A percentile compares a stretch with the other conserved stretches of the same genome.
Conservation (phyloP, 192 early-diverging fungal species). For the Dissophora globulifera region DNA sequence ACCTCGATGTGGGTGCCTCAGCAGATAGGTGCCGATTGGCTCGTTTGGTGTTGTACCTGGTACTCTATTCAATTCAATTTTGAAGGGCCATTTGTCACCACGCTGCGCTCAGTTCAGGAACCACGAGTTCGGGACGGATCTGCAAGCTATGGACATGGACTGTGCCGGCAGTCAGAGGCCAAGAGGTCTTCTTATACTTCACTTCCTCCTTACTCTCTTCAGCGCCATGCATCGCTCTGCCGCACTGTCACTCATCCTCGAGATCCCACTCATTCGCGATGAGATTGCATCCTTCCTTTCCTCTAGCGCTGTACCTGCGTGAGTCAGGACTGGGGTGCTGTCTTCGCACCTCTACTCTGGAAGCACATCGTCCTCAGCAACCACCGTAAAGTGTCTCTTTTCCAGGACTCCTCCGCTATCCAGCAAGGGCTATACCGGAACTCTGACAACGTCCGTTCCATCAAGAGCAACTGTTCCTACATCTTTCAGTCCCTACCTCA, state of each 20-base stretch:
- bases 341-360: conserved; percentile 23
- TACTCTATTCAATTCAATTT: not conserved
- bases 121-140: too few species aligned
- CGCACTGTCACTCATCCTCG: not conserved
- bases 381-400: not conserved
- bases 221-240: not conserved
- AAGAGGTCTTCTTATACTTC: too few species aligned
- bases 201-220: not conserved
- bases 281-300: conserved; percentile 17
- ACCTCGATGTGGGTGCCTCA: too few species aligned
- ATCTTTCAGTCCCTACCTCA: conserved; percentile 4
- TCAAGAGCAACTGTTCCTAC: conserved; percentile 13
- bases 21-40: too few species aligned
- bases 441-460: conserved; percentile 1
- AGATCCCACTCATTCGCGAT: conserved; percentile 21
- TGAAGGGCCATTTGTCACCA: conserved; percentile 16
- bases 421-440: conserved; percentile 16
- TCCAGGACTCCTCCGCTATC: not conserved
- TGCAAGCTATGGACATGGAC: too few species aligned
- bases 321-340: not conserved
- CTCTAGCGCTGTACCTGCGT: not conserved
- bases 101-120: conserved; percentile 95
- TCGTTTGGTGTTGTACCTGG: not conserved
- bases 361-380: not conserved
- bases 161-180: too few species aligned